A percentile compares a stretch with the other conserved stretches of the same genome.
These are phyloP conservation scores for Lathyrus tuberosus DNA, from an alignment of 306 rosid species.

Conservation along the genomic window DNA sequence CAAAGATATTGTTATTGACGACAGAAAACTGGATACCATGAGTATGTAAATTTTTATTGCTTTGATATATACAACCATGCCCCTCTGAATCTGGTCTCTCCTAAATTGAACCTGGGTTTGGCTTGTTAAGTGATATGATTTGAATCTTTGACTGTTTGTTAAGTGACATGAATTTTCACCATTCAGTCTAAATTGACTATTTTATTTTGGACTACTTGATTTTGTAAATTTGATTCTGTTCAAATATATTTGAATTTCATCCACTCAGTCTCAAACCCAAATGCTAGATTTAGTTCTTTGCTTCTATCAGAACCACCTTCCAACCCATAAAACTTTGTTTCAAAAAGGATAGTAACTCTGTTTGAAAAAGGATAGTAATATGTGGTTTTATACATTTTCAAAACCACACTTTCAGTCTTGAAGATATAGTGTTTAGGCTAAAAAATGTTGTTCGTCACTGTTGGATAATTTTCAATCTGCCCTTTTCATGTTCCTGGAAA, in stretches of 20 bases:
- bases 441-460: no score
- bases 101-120: slow-evolving; percentile 25
- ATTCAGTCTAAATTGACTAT: no score
- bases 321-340: background rate
- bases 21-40: background rate
- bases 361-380: background rate
- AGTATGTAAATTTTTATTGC: slow-evolving; percentile 1
- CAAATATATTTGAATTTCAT: background rate
- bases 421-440: no score
- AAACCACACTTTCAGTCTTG: no score
- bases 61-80: background rate
- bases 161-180: no score
- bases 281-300: background rate
- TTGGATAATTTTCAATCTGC: no score
- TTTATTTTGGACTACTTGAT: no score
- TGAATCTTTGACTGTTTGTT: no score
- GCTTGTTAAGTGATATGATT: background rate
- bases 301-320: background rate
- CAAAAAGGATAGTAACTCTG: background rate
- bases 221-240: background rate
- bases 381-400: background rate
- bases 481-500: no score
- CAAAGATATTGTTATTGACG: background rate
- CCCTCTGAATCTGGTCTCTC: slow-evolving; percentile 17
- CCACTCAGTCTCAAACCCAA: slow-evolving; percentile 2